Evolutionary conservation across 169 alveolate genomes (phyloP).

Genomic region (Plasmodium ovale): DNA sequence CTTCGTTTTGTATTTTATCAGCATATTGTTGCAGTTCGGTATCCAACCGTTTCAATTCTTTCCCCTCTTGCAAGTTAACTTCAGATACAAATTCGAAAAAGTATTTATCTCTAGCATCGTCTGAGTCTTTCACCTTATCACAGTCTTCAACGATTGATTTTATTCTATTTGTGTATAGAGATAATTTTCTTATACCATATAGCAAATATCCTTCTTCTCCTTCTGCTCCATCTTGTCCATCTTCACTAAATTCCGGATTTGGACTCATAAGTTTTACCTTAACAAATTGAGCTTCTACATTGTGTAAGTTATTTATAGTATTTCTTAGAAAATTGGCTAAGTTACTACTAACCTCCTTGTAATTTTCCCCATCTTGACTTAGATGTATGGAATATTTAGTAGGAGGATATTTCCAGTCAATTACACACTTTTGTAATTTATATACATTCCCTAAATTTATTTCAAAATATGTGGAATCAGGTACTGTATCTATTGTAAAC

Average conservation of each 20-base stretch:
- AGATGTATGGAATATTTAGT: conserved; percentile 83
- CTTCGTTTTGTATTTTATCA: conserved; percentile 72
- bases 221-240: too few relatives aligned
- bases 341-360: conserved; percentile 51
- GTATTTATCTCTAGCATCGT: conserved; percentile 92
- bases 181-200: conserved; percentile 88
- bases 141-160: conserved; percentile 92
- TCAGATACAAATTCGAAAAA: conserved; percentile 90
- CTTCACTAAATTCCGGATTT: conserved; percentile 86
- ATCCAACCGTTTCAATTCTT: conserved; percentile 76
- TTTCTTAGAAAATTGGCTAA: conserved; percentile 79
- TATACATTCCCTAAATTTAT: conserved; percentile 87
- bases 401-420: conserved; percentile 92
- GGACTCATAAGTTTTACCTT: conserved; percentile 82
- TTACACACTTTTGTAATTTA: conserved; percentile 82
- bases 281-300: conserved; percentile 80
- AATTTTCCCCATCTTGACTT: conserved; percentile 83
- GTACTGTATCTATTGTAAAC: conserved; percentile 82
- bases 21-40: conserved; percentile 57
- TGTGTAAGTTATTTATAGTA: conserved; percentile 79
- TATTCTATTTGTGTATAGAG: conserved; percentile 87
- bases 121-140: conserved; percentile 85
- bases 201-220: conserved; percentile 46
- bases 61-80: conserved; percentile 83
- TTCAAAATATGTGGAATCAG: conserved; percentile 83